Conservation (phyloP, 2,329 filamentous ascomycete species). For the Monosporascus sp. region DNA sequence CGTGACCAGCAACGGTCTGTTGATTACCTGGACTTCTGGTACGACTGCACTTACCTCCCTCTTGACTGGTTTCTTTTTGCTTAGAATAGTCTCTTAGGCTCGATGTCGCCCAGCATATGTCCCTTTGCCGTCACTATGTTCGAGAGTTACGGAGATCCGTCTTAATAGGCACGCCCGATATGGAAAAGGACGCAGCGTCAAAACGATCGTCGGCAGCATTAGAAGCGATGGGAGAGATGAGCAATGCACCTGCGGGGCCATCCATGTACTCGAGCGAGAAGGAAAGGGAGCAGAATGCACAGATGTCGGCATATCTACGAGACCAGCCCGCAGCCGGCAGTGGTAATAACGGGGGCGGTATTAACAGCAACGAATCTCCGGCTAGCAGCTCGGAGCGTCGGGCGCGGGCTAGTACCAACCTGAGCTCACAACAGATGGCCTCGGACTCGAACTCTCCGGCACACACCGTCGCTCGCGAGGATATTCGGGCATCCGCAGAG, state of each 20-base stretch:
- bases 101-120: conserved; percentile 98
- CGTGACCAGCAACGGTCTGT: conserved; percentile 96
- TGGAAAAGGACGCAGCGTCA: conserved; percentile 70
- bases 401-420: conserved; percentile 45
- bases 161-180: conserved; percentile 85
- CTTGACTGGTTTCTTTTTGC: conserved; percentile 7
- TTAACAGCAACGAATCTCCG: conserved; percentile 44
- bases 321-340: conserved; percentile 50
- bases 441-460: conserved; percentile 78
- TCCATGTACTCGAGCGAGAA: conserved; percentile 63
- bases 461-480: conserved; percentile 79
- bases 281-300: conserved; percentile 76
- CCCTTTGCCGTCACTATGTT: conserved; percentile 93
- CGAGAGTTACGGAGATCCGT: conserved; percentile 91
- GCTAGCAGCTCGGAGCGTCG: conserved; percentile 44
- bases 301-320: conserved; percentile 85
- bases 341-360: neutral
- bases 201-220: conserved; percentile 81
- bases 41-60: conserved; percentile 12
- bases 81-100: conserved; percentile 58
- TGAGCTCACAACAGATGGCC: conserved; percentile 56
- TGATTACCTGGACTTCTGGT: conserved; percentile 99
- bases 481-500: conserved; percentile 89
- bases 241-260: conserved; percentile 53
- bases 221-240: conserved; percentile 66